These are phyloP conservation scores for Capsicum baccatum DNA, from an alignment of 257 asterid species.

Conservation along the genomic window DNA sequence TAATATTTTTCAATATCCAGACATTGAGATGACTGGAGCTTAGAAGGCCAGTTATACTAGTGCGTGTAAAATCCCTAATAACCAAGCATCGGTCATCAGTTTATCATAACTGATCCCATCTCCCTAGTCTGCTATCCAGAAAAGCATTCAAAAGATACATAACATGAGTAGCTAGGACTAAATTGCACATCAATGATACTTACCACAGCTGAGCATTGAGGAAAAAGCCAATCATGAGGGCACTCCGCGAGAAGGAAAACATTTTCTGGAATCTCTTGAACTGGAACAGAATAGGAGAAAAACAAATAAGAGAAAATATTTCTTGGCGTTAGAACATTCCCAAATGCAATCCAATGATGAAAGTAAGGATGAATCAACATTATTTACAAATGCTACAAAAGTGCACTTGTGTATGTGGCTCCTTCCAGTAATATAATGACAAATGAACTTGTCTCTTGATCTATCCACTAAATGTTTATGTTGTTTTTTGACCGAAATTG, in stretches of 20 bases:
- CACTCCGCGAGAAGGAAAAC: constrained; percentile 82
- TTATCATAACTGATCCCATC: not conserved
- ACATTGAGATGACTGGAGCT: not conserved
- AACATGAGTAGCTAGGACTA: not conserved
- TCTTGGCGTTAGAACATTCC: constrained; percentile 16
- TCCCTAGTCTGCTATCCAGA: not conserved
- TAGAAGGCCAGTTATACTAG: not conserved
- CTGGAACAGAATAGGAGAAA: constrained; percentile 44
- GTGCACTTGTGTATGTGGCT: not conserved
- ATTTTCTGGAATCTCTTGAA: constrained; percentile 67
- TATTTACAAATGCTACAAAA: not conserved
- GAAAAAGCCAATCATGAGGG: constrained; percentile 99
- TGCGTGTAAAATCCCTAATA: not conserved
- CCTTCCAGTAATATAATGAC: constrained; percentile 10
- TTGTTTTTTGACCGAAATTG: not conserved
- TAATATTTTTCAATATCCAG: not conserved
- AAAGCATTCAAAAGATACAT: not conserved
- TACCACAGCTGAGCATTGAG: constrained; percentile 97
- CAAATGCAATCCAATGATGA: not conserved
- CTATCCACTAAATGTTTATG: not conserved
- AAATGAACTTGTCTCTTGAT: not conserved
- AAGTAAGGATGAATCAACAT: not conserved
- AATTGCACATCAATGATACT: constrained; percentile 39
- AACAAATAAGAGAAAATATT: not conserved
- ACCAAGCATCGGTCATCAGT: not conserved